phyloP scores from a whole-genome alignment of 2,329 filamentous ascomycete species.

The Alternaria angustiovoidea region DNA sequence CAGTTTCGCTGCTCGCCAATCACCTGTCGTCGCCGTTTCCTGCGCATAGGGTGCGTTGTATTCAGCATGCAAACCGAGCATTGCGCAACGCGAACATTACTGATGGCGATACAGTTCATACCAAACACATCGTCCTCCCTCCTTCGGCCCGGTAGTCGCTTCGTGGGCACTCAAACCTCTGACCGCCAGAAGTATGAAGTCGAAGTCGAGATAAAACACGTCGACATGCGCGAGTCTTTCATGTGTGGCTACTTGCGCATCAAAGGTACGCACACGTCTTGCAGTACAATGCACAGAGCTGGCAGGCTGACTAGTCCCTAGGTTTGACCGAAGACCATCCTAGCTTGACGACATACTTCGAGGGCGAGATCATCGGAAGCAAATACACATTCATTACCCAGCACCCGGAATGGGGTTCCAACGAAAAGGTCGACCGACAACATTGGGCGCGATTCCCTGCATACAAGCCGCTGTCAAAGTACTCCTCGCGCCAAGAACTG shows the following conservation, averaged over 20 bases:
- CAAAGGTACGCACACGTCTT: conserved; percentile 69
- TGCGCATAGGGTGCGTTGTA: conserved; percentile 43
- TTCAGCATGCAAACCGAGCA: neutral
- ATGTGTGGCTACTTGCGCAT: conserved; percentile 95
- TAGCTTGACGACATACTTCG: conserved; percentile 97
- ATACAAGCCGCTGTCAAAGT: conserved; percentile 78
- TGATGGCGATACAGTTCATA: conserved; percentile 64
- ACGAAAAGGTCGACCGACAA: conserved; percentile 86
- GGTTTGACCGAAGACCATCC: conserved; percentile 94
- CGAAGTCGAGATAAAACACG: conserved; percentile 95
- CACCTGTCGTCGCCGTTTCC: conserved; percentile 45
- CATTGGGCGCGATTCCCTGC: conserved; percentile 93
- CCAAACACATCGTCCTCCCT: conserved; percentile 86
- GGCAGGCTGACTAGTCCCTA: conserved; percentile 51
- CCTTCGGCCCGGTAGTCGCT: conserved; percentile 85
- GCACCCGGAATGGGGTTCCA: conserved; percentile 90
- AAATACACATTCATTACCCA: conserved; percentile 95
- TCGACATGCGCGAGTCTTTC: conserved; percentile 92
- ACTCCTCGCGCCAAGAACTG: conserved; percentile 65
- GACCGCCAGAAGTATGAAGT: conserved; percentile 94
- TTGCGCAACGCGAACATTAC: conserved; percentile 14
- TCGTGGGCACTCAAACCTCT: conserved; percentile 89
- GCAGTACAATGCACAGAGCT: neutral
- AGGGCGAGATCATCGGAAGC: conserved; percentile 95
- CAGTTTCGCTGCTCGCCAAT: conserved; percentile 35